A percentile compares a stretch with the other conserved stretches of the same genome.
Conservation (phyloP, 768 basidiomycete species). For the Paxillus ammoniavirescens region DNA sequence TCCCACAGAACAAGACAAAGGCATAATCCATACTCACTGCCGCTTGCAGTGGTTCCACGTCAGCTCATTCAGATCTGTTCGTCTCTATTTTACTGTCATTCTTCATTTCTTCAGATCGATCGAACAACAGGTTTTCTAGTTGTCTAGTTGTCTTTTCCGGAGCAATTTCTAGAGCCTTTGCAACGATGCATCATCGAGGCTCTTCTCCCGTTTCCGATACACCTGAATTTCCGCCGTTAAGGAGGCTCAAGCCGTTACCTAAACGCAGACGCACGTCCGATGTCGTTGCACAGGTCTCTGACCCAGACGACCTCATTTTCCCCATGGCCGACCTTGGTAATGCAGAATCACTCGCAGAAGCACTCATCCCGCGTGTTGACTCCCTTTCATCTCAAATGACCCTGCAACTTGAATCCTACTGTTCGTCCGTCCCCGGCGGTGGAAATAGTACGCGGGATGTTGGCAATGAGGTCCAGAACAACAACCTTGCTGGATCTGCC, state of each 20-base stretch:
- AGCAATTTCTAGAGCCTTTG: constrained; percentile 8
- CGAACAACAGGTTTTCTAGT: constrained; percentile 11
- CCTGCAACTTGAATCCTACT: constrained; percentile 51
- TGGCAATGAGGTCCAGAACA: constrained; percentile 15
- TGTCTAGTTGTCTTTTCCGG: constrained; percentile 10
- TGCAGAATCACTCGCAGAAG: constrained; percentile 51
- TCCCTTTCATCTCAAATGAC: constrained; percentile 57
- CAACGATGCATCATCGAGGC: constrained; percentile 49
- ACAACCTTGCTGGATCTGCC: constrained; percentile 19
- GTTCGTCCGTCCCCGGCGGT: constrained; percentile 54
- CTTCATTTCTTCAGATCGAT: constrained; percentile 12
- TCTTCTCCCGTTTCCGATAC: constrained; percentile 63
- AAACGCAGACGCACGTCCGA: constrained; percentile 65
- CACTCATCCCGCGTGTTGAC: constrained; percentile 57
- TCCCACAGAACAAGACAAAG: neutral
- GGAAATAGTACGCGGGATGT: constrained; percentile 36
- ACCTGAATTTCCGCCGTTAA: constrained; percentile 58
- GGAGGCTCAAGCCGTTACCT: constrained; percentile 75
- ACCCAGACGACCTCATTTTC: constrained; percentile 27
- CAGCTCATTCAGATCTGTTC: constrained; percentile 17
- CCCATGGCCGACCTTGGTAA: constrained; percentile 35
- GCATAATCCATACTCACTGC: too few relatives aligned
- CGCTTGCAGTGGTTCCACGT: constrained; percentile 23
- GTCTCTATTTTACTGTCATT: neutral
- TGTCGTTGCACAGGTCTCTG: constrained; percentile 21